Evolutionary conservation across 169 alveolate genomes (phyloP).

Genomic region (Blepharisma undulans): DNA sequence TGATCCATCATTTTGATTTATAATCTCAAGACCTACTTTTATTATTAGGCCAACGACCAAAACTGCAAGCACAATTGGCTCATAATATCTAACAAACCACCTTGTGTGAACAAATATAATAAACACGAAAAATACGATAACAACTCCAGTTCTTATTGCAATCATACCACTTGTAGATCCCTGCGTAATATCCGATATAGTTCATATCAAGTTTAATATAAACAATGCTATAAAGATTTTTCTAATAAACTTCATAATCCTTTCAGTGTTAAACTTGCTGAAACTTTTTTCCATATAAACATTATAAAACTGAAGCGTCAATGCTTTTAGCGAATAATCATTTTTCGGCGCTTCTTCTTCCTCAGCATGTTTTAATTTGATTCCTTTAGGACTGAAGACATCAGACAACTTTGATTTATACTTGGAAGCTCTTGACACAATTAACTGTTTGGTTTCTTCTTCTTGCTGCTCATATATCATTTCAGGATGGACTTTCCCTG

Average conservation of each 20-base stretch:
- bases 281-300: not conserved
- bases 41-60: not conserved
- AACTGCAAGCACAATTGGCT: not conserved
- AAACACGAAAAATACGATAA: not conserved
- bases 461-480: not conserved
- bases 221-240: not conserved
- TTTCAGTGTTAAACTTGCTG: not conserved
- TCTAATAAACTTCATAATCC: not conserved
- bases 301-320: not conserved
- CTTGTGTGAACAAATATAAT: not conserved
- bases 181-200: not conserved
- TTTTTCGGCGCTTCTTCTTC: not conserved
- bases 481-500: not conserved
- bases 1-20: slow-evolving; percentile 3
- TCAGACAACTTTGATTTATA: not conserved
- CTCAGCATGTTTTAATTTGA: not conserved
- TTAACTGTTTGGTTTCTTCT: not conserved
- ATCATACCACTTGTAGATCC: not conserved
- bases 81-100: not conserved
- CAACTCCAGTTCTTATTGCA: not conserved
- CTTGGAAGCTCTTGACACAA: not conserved
- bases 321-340: not conserved
- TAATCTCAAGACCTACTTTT: slow-evolving; percentile 9
- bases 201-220: not conserved
- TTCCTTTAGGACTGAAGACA: slow-evolving; percentile 3